Conservation (phyloP, 257 asterid genomes). For the Knoxia roxburghii region DNA sequence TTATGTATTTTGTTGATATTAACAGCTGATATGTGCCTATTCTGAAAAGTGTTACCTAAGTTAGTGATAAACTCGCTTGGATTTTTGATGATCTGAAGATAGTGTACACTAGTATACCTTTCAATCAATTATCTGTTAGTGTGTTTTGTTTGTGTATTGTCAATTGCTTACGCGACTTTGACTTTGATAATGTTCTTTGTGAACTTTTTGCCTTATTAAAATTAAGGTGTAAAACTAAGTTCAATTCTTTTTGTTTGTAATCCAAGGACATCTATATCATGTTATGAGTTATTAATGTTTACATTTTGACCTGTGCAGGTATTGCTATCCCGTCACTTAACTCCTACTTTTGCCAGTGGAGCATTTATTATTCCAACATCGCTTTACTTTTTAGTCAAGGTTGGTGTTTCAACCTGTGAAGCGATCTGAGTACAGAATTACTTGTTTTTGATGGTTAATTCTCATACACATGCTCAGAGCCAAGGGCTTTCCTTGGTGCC, state of each 20-base stretch:
- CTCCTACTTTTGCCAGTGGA: conserved; percentile 68
- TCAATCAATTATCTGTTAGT: too few relatives aligned
- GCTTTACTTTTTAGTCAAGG: conserved; percentile 78
- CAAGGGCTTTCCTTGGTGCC: not conserved
- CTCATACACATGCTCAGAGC: not conserved
- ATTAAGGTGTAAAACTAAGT: not conserved
- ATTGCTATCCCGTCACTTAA: conserved; percentile 57
- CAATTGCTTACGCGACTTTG: not conserved
- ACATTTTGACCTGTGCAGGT: conserved; percentile 42
- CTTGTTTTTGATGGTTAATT: not conserved
- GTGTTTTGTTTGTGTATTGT: not conserved
- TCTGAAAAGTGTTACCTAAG: not conserved
- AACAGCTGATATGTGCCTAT: not conserved
- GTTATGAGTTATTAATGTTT: conserved; percentile 12
- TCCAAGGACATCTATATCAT: not conserved
- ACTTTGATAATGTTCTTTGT: not conserved
- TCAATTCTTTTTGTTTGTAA: not conserved
- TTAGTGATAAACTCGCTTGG: not conserved
- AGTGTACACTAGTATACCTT: too few relatives aligned
- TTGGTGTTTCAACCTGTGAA: conserved; percentile 24
- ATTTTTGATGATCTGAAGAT: too few relatives aligned
- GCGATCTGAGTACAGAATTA: not conserved
- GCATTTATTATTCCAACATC: conserved; percentile 83
- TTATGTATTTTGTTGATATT: not conserved
- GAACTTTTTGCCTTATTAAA: not conserved